Evolutionary conservation across 345 rosid species (phyloP).

Genomic region (Lenwebbia sp.): DNA sequence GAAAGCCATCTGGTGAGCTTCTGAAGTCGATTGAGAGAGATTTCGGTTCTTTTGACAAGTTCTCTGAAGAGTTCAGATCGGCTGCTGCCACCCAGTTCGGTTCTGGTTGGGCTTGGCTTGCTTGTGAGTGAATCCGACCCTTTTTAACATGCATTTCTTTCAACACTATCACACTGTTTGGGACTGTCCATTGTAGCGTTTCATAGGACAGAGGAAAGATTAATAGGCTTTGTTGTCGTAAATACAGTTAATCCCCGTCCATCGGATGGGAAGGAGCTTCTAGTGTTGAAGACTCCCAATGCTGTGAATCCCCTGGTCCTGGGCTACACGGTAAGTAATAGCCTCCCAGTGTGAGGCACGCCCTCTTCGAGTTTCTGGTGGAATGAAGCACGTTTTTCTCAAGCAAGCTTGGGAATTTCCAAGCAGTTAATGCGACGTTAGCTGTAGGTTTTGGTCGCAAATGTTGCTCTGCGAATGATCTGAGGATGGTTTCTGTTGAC

Average conservation of each 20-base stretch:
- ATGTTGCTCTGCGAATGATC: neutral
- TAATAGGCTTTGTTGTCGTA: slow-evolving; percentile 31
- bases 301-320: slow-evolving; percentile 94
- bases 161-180: neutral
- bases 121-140: slow-evolving; percentile 34
- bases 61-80: slow-evolving; percentile 38
- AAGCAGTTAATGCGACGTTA: neutral
- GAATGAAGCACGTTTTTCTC: neutral
- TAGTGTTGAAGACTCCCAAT: slow-evolving; percentile 73
- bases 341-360: neutral
- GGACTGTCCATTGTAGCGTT: neutral
- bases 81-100: slow-evolving; percentile 87
- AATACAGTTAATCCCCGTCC: slow-evolving; percentile 66
- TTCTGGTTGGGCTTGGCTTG: slow-evolving; percentile 98
- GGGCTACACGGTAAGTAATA: slow-evolving; percentile 64
- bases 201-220: slow-evolving; percentile 52
- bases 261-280: slow-evolving; percentile 64
- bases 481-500: neutral
- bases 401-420: neutral
- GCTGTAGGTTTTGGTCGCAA: neutral
- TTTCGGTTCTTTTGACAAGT: slow-evolving; percentile 64
- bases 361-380: neutral
- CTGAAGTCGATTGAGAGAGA: slow-evolving; percentile 65
- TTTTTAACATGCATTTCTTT: neutral
- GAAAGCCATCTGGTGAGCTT: slow-evolving; percentile 79